A percentile compares a stretch with the other conserved stretches of the same genome.
Conservation (phyloP, 2,329 filamentous ascomycete genomes). For the Alternaria angustiovoidea region DNA sequence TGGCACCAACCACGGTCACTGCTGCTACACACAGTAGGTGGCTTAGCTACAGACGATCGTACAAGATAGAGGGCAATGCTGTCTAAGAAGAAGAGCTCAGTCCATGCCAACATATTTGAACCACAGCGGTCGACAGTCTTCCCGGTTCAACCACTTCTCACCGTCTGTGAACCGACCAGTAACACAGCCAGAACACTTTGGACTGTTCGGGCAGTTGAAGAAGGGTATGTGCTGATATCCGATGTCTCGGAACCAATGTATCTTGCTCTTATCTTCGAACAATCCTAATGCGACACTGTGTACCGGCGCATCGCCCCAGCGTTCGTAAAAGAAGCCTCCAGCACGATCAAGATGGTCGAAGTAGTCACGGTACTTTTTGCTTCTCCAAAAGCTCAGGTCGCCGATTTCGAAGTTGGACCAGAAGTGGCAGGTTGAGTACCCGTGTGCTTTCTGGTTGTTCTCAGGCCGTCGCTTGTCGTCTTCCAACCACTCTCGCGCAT, state of each 20-base stretch:
- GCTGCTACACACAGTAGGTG: neutral
- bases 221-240: slow-evolving; percentile 98
- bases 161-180: slow-evolving; percentile 89
- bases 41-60: neutral
- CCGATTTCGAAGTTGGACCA: slow-evolving; percentile 99
- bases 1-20: neutral
- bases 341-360: slow-evolving; percentile 94
- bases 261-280: slow-evolving; percentile 88
- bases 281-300: slow-evolving; percentile 92
- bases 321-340: slow-evolving; percentile 97
- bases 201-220: slow-evolving; percentile 97
- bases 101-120: slow-evolving; percentile 92
- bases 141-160: slow-evolving; percentile 81
- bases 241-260: slow-evolving; percentile 99
- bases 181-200: slow-evolving; percentile 89
- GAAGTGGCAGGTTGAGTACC: slow-evolving; percentile 98
- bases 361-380: slow-evolving; percentile 90
- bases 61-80: neutral
- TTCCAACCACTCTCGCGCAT: slow-evolving; percentile 85
- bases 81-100: slow-evolving; percentile 47
- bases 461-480: slow-evolving; percentile 79
- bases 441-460: slow-evolving; percentile 81
- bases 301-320: slow-evolving; percentile 97
- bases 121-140: slow-evolving; percentile 96
- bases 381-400: slow-evolving; percentile 91